These are phyloP conservation scores for Alectoria sarmentosa DNA, from an alignment of 495 filamentous ascomycete genomes.

Conservation along the genomic window DNA sequence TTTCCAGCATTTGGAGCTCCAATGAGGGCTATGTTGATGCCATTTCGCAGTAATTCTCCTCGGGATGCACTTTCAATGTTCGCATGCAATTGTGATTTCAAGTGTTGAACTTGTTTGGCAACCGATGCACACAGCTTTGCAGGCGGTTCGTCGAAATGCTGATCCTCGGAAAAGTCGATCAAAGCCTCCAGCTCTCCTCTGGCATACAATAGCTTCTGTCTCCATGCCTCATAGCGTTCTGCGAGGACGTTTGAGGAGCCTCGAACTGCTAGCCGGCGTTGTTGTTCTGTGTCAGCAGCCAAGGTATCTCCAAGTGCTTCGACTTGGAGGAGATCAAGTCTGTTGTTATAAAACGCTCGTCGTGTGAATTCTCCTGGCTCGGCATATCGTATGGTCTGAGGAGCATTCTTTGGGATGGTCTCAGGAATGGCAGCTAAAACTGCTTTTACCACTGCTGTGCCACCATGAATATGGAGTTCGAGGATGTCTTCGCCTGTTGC, in stretches of 20 bases:
- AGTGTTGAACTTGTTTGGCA: conserved; percentile 48
- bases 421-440: conserved; percentile 69
- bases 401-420: conserved; percentile 18
- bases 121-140: conserved; percentile 62
- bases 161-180: conserved; percentile 96
- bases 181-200: conserved; percentile 89
- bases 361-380: conserved; percentile 95
- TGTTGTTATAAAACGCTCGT: conserved; percentile 81
- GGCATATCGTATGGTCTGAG: conserved; percentile 65
- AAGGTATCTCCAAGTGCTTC: conserved; percentile 85
- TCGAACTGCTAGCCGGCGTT: conserved; percentile 76
- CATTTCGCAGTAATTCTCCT: conserved; percentile 78
- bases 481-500: conserved; percentile 90
- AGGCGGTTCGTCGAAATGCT: conserved; percentile 90
- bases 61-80: conserved; percentile 71
- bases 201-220: conserved; percentile 66
- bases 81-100: conserved; percentile 54
- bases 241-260: conserved; percentile 64
- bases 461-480: conserved; percentile 92
- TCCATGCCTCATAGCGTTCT: conserved; percentile 81
- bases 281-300: conserved; percentile 85
- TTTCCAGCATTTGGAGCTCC: conserved; percentile 95
- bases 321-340: conserved; percentile 85
- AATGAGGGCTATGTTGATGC: conserved; percentile 77
- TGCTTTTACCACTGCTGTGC: conserved; percentile 76